A percentile compares a stretch with the other conserved stretches of the same genome.
Evolutionary conservation across 1,284 basidiomycete genomes (phyloP).

Genomic region (Marasmius fiardii): DNA sequence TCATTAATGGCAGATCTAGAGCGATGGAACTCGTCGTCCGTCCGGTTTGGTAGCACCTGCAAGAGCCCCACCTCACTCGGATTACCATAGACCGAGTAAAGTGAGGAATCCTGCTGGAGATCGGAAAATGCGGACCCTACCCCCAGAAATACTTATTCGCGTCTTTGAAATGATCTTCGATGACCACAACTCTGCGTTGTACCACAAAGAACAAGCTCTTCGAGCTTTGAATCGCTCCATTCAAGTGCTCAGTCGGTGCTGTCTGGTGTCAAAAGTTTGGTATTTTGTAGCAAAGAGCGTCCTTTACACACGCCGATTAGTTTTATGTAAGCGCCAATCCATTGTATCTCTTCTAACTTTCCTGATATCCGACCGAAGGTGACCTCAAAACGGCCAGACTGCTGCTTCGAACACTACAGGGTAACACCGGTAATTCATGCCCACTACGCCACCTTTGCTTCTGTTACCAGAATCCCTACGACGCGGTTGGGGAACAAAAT

Average conservation of each 20-base stretch:
- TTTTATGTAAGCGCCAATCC: not conserved
- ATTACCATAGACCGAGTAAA: not conserved
- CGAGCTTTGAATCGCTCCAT: not conserved
- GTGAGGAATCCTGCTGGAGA: not conserved
- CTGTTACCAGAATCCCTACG: not conserved
- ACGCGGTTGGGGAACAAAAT: not conserved
- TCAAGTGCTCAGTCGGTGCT: not conserved
- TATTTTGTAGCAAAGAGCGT: not conserved
- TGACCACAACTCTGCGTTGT: not conserved
- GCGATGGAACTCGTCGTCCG: not conserved
- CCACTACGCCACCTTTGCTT: not conserved
- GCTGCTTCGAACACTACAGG: not conserved
- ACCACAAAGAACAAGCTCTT: not conserved
- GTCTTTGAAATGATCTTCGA: not conserved
- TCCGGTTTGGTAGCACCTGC: not conserved
- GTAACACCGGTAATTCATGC: not conserved
- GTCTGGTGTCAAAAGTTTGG: not conserved
- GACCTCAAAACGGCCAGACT: not conserved
- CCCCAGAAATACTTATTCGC: not conserved
- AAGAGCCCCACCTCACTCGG: not conserved
- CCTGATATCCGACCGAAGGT: not conserved
- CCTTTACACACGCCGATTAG: not conserved
- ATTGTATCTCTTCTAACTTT: not conserved
- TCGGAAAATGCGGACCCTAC: not conserved
- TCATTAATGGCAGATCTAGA: not conserved